These are phyloP conservation scores for Irpex lacteus DNA, from an alignment of 1,284 basidiomycete genomes.

Conservation along the genomic window DNA sequence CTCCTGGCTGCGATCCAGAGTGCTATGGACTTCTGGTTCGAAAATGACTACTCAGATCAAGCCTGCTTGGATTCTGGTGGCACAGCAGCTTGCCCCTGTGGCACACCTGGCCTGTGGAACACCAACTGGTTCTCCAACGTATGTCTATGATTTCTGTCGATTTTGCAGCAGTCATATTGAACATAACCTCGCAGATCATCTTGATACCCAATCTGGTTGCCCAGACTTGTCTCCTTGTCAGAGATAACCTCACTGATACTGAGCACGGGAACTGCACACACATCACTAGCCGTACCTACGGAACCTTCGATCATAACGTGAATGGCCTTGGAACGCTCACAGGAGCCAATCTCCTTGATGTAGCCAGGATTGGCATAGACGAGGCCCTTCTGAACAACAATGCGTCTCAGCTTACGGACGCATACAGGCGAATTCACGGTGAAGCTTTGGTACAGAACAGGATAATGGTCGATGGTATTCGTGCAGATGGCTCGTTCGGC, in stretches of 20 bases:
- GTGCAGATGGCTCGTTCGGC: constrained; percentile 60
- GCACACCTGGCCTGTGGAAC: constrained; percentile 59
- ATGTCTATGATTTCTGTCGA: neutral
- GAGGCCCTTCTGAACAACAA: constrained; percentile 45
- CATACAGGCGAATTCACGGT: constrained; percentile 45
- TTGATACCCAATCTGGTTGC: constrained; percentile 54
- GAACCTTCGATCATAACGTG: constrained; percentile 41
- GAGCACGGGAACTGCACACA: constrained; percentile 46
- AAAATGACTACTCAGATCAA: constrained; percentile 50
- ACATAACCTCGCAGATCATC: constrained; percentile 42
- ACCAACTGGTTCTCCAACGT: constrained; percentile 72
- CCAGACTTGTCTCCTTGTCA: constrained; percentile 56
- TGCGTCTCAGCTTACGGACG: constrained; percentile 41
- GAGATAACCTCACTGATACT: constrained; percentile 35
- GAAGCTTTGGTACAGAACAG: constrained; percentile 46
- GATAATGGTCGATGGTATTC: constrained; percentile 54
- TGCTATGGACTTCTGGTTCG: constrained; percentile 67
- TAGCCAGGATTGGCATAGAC: constrained; percentile 55
- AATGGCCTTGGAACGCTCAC: constrained; percentile 47
- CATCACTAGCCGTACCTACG: constrained; percentile 53
- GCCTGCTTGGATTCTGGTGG: constrained; percentile 56
- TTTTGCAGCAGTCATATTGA: neutral
- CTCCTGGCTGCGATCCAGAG: constrained; percentile 40
- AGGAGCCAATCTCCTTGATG: constrained; percentile 62
- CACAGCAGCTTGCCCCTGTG: constrained; percentile 46